Conservation (phyloP, 2,329 filamentous ascomycete species). For the Ophiostoma quercus region DNA sequence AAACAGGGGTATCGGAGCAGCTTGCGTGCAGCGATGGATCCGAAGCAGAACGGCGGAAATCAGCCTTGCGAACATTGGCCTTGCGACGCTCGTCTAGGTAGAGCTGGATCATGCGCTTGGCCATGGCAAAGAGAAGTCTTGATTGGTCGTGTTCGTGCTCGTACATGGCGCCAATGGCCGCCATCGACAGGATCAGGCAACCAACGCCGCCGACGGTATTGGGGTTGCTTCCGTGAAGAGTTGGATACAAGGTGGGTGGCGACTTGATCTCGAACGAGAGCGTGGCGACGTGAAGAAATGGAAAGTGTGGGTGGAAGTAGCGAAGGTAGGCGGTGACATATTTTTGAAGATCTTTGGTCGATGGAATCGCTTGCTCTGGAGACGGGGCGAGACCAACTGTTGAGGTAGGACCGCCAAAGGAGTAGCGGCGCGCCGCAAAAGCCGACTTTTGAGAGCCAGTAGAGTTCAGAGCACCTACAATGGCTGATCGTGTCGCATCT, state of each 20-base stretch:
- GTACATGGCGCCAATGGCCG: constrained; percentile 68
- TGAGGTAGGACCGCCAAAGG: constrained; percentile 51
- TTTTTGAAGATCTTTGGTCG: constrained; percentile 78
- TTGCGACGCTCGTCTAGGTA: constrained; percentile 89
- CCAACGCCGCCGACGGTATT: constrained; percentile 64
- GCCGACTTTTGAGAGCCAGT: constrained; percentile 46
- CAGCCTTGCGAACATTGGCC: constrained; percentile 66
- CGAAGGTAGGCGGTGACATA: constrained; percentile 86
- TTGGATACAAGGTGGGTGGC: constrained; percentile 51
- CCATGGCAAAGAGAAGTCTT: constrained; percentile 81
- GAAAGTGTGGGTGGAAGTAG: constrained; percentile 89
- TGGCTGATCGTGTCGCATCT: constrained; percentile 57
- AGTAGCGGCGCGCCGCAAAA: constrained; percentile 60
- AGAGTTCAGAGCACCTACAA: constrained; percentile 52
- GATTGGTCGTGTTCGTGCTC: constrained; percentile 76
- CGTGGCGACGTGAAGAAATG: constrained; percentile 89
- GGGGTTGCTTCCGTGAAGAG: constrained; percentile 48
- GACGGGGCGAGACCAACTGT: constrained; percentile 46
- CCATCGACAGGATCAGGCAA: constrained; percentile 82
- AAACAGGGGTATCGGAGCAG: constrained; percentile 73
- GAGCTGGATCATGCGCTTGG: constrained; percentile 90
- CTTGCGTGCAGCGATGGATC: constrained; percentile 44
- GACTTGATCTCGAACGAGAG: constrained; percentile 73
- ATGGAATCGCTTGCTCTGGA: constrained; percentile 60
- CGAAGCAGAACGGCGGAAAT: constrained; percentile 48